Conservation (phyloP, 176 grass and related monocot genomes). For the Oropetium thomaeum region DNA sequence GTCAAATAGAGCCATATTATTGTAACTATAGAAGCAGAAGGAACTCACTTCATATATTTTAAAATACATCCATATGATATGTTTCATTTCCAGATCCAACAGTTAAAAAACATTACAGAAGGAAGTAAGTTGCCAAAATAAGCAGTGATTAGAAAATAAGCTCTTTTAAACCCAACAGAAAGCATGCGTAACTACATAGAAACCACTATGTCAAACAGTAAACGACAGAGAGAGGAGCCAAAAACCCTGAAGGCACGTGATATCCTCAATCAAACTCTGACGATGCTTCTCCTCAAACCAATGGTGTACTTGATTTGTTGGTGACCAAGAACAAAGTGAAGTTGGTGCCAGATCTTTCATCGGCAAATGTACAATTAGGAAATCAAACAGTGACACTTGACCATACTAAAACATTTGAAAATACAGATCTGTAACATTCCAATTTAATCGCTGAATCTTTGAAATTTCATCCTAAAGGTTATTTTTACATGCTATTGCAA, state of each 20-base stretch:
- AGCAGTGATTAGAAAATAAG: no score
- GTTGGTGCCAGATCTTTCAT: background rate
- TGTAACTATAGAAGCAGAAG: background rate
- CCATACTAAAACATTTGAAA: no score
- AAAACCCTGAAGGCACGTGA: background rate
- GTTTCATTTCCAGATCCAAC: background rate
- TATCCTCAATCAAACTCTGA: background rate
- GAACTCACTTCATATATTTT: background rate
- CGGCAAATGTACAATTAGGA: background rate
- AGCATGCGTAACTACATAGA: no score
- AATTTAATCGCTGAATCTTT: no score
- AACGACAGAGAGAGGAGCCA: background rate
- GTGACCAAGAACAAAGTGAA: no score
- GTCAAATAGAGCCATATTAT: background rate
- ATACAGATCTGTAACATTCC: no score
- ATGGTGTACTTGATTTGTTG: background rate
- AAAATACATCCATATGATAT: no score
- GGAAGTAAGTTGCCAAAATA: no score
- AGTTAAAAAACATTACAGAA: background rate
- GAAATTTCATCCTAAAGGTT: no score
- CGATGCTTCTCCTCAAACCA: background rate
- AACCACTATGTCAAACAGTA: background rate
- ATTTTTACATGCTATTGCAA: no score
- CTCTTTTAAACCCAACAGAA: no score
- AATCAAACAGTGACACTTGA: background rate